phyloP scores from a whole-genome alignment of 2,329 filamentous ascomycete species.

The Fusarium agapanthi region DNA sequence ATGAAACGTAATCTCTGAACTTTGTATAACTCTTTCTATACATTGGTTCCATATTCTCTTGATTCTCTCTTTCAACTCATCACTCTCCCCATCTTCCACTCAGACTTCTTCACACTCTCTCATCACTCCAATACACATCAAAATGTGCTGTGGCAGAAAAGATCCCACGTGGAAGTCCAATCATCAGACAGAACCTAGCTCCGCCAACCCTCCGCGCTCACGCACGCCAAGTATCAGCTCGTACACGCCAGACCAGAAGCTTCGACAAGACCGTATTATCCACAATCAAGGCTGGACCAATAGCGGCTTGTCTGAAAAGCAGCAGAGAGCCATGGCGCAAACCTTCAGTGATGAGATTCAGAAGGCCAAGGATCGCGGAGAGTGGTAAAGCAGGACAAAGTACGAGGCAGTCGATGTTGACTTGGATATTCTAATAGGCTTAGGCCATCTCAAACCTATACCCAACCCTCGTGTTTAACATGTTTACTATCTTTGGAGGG shows the following conservation, averaged over 20 bases:
- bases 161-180: neutral
- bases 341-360: neutral
- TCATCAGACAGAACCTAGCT: no score
- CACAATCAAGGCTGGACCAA: neutral
- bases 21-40: accelerated
- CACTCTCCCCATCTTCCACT: neutral
- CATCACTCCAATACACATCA: accelerated
- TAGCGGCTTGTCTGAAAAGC: accelerated
- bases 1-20: no score
- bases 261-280: neutral
- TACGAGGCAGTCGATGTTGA: accelerated
- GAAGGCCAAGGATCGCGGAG: neutral
- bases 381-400: neutral
- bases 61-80: neutral
- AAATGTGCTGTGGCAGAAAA: neutral
- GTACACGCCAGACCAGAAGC: neutral
- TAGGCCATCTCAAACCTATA: neutral
- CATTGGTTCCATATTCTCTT: accelerated
- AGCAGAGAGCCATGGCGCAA: neutral
- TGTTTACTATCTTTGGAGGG: neutral
- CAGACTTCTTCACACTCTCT: accelerated
- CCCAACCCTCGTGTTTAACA: accelerated
- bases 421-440: accelerated
- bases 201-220: accelerated
- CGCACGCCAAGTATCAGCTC: neutral